Evolutionary conservation across 2,329 filamentous ascomycete species (phyloP).

Genomic region (Aspergillus pseudoterreus): DNA sequence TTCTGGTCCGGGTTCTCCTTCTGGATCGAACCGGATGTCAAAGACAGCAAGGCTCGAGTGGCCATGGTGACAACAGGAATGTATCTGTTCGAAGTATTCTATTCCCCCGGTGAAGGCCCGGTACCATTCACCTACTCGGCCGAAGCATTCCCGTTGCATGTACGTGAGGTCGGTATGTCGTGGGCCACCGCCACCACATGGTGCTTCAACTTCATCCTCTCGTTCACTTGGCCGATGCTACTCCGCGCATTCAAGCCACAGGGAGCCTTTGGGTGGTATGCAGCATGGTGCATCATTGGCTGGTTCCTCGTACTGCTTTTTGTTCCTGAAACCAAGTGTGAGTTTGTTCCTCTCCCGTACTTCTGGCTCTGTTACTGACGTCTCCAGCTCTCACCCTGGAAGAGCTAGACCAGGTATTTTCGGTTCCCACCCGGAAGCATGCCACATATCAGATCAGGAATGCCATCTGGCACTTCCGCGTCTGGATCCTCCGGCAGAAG

Average conservation of each 20-base stretch:
- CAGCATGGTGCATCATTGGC: constrained; percentile 52
- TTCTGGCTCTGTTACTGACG: constrained; percentile 9
- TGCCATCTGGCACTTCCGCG: constrained; percentile 38
- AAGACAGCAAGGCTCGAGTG: constrained; percentile 30
- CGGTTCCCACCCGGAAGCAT: constrained; percentile 46
- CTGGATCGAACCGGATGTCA: constrained; percentile 39
- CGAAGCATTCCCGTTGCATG: constrained; percentile 60
- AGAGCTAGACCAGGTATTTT: constrained; percentile 53
- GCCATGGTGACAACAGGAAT: constrained; percentile 42
- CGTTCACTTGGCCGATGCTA: constrained; percentile 52
- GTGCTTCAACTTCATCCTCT: constrained; percentile 55
- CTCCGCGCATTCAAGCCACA: constrained; percentile 47
- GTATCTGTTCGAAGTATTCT: constrained; percentile 51
- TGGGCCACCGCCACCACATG: constrained; percentile 53
- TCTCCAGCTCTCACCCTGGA: constrained; percentile 39
- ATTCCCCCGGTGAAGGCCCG: constrained; percentile 56
- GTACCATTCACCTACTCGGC: constrained; percentile 65
- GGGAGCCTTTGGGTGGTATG: constrained; percentile 57
- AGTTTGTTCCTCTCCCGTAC: constrained; percentile 1
- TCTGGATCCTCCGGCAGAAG: constrained; percentile 32
- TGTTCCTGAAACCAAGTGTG: constrained; percentile 49
- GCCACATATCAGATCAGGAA: constrained; percentile 39
- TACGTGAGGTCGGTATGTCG: constrained; percentile 61
- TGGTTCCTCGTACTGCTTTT: constrained; percentile 52
- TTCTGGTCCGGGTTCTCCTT: constrained; percentile 51